These are phyloP conservation scores for Mycena belliarum DNA, from an alignment of 768 basidiomycete genomes.

Conservation along the genomic window DNA sequence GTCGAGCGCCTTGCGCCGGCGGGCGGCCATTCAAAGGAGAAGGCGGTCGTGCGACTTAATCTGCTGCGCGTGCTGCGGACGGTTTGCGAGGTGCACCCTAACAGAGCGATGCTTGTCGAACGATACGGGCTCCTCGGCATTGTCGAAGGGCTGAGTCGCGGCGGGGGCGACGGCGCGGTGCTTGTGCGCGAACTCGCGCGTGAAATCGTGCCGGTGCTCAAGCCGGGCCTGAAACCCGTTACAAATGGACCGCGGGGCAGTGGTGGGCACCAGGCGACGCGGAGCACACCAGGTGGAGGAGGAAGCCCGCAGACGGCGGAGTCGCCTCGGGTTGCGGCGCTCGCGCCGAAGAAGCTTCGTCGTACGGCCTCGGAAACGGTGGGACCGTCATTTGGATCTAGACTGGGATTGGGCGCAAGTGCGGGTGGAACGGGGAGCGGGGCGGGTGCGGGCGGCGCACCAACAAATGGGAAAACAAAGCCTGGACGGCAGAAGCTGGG, in stretches of 20 bases:
- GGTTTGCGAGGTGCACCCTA: constrained; percentile 89
- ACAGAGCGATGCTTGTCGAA: constrained; percentile 78
- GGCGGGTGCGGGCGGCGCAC: constrained; percentile 21
- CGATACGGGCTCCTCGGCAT: constrained; percentile 79
- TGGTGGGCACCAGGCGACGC: constrained; percentile 17
- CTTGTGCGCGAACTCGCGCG: constrained; percentile 87
- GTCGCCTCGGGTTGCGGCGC: constrained; percentile 22
- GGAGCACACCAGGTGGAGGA: constrained; percentile 23
- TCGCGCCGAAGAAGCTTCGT: constrained; percentile 67
- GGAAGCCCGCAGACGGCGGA: constrained; percentile 22
- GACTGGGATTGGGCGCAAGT: constrained; percentile 1
- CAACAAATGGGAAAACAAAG: constrained; percentile 35
- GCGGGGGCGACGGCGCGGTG: constrained; percentile 79
- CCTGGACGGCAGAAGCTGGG: constrained; percentile 55
- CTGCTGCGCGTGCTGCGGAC: constrained; percentile 81
- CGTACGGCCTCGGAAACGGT: constrained; percentile 71
- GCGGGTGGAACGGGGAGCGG: constrained; percentile 1
- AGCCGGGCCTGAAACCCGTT: constrained; percentile 66
- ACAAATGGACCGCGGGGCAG: constrained; percentile 29
- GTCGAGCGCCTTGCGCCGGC: constrained; percentile 76
- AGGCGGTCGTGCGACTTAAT: constrained; percentile 89
- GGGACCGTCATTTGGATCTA: constrained; percentile 21
- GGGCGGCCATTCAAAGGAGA: constrained; percentile 32
- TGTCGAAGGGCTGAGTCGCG: constrained; percentile 76
- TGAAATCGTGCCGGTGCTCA: constrained; percentile 79